A percentile compares a stretch with the other conserved stretches of the same genome.
phyloP scores from a whole-genome alignment of 495 filamentous ascomycete genomes.

The Diplogelasinospora grovesii region DNA sequence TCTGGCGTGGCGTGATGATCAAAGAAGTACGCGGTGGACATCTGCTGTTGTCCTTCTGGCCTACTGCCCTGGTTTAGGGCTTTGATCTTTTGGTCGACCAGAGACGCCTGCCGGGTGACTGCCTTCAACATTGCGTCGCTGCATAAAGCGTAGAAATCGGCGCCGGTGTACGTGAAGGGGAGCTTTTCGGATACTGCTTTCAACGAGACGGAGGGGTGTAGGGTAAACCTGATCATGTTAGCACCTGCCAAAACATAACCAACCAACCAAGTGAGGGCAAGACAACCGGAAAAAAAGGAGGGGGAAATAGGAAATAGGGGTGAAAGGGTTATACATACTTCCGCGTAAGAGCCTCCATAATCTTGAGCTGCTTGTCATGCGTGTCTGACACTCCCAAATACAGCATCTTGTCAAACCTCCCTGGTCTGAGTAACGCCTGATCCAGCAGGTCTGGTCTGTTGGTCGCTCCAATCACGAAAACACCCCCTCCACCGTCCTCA shows the following conservation, averaged over 20 bases:
- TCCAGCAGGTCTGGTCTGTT: constrained; percentile 93
- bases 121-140: constrained; percentile 99
- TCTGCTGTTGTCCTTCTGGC: constrained; percentile 14
- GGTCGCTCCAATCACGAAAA: constrained; percentile 96
- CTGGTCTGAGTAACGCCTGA: constrained; percentile 81
- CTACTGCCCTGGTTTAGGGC: constrained; percentile 41
- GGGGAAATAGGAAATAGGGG: constrained; percentile 12
- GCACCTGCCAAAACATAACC: too few species aligned
- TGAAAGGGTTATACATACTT: constrained; percentile 56
- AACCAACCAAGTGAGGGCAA: background rate
- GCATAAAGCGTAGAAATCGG: constrained; percentile 92
- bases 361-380: constrained; percentile 91
- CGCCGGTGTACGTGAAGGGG: constrained; percentile 95
- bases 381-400: constrained; percentile 95
- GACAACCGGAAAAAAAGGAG: background rate
- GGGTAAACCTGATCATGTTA: constrained; percentile 57
- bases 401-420: constrained; percentile 98
- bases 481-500: constrained; percentile 72
- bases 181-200: constrained; percentile 64
- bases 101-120: constrained; percentile 79
- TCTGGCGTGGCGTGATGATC: constrained; percentile 79
- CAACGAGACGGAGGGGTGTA: constrained; percentile 70
- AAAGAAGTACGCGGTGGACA: constrained; percentile 89
- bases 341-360: constrained; percentile 86
- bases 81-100: constrained; percentile 79